Evolutionary conservation across 1,284 basidiomycete genomes (phyloP).

Genomic region (Heterobasidion occidentale): DNA sequence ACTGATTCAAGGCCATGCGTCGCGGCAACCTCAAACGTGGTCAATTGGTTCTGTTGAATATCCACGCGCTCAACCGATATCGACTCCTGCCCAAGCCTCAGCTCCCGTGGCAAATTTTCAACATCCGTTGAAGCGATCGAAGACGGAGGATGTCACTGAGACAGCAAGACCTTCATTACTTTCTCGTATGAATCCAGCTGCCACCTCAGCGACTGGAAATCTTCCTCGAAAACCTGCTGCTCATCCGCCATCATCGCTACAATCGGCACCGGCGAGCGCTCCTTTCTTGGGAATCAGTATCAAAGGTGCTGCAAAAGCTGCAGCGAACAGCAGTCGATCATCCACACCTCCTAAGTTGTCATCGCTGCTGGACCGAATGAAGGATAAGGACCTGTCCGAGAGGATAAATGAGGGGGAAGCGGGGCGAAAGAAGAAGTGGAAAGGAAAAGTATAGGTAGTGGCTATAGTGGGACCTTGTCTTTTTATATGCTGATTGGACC

Average conservation of each 20-base stretch:
- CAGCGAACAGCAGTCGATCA: slow-evolving; percentile 4
- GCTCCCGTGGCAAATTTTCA: slow-evolving; percentile 8
- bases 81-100: background rate
- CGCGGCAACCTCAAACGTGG: background rate
- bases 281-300: slow-evolving; percentile 11
- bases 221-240: background rate
- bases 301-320: slow-evolving; percentile 39
- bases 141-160: slow-evolving; percentile 15
- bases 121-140: slow-evolving; percentile 26
- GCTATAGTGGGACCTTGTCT: background rate
- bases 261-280: background rate
- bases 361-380: slow-evolving; percentile 40
- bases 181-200: slow-evolving; percentile 26
- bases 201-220: slow-evolving; percentile 1
- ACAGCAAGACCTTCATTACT: slow-evolving; percentile 32
- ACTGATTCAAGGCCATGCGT: background rate
- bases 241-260: slow-evolving; percentile 4
- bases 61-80: background rate
- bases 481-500: background rate
- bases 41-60: background rate
- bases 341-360: slow-evolving; percentile 14
- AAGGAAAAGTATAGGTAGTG: background rate
- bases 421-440: background rate
- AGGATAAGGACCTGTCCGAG: slow-evolving; percentile 11
- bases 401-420: background rate